Conservation (phyloP, 2,329 filamentous ascomycete species). For the Fusarium sp. region DNA sequence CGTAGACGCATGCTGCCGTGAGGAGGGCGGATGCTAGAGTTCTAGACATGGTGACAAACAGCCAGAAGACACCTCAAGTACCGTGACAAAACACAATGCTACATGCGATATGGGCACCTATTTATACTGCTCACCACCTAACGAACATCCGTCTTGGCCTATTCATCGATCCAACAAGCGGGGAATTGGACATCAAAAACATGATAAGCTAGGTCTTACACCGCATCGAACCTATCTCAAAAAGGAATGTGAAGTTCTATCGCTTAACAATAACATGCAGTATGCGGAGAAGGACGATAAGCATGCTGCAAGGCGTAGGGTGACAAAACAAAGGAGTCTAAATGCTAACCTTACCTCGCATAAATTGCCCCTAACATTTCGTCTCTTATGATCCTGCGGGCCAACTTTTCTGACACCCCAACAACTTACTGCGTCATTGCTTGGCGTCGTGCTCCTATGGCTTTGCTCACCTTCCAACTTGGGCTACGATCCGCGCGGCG, state of each 20-base stretch:
- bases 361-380: too few relatives aligned
- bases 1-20: conserved; percentile 29
- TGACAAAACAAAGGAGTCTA: too few relatives aligned
- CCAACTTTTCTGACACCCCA: too few relatives aligned
- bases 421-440: conserved; percentile 20
- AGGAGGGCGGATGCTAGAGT: conserved; percentile 16
- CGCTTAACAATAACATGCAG: background rate
- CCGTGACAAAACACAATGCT: fast-evolving
- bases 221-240: conserved; percentile 12
- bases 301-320: background rate
- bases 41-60: conserved; percentile 12
- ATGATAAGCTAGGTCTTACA: conserved; percentile 33
- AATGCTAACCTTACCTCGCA: too few relatives aligned
- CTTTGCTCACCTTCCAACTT: conserved; percentile 27
- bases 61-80: background rate
- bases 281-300: conserved; percentile 22
- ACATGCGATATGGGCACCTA: background rate
- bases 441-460: conserved; percentile 8
- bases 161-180: background rate
- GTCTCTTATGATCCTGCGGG: too few relatives aligned
- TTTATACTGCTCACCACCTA: background rate
- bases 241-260: conserved; percentile 25
- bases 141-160: background rate
- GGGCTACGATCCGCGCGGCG: conserved; percentile 10
- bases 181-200: background rate